Evolutionary conservation across 768 basidiomycete species (phyloP).

Genomic region (Saitozyma sp.): DNA sequence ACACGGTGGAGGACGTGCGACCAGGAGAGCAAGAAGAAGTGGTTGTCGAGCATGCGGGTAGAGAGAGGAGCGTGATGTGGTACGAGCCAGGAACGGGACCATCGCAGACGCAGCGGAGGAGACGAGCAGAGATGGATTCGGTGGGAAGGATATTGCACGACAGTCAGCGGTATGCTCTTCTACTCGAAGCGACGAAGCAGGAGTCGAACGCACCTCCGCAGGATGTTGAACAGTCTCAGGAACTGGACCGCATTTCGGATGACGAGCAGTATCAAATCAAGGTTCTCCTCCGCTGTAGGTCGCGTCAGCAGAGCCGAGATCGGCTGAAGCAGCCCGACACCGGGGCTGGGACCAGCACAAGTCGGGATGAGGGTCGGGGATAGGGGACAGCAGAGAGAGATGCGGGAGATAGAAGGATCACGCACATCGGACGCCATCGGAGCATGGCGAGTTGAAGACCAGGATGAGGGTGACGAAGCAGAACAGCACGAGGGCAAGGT

Average conservation of each 20-base stretch:
- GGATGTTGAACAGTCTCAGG: conserved; percentile 83
- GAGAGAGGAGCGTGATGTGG: background rate
- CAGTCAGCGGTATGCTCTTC: background rate
- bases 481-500: conserved; percentile 82
- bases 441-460: conserved; percentile 63
- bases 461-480: conserved; percentile 86
- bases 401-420: no score
- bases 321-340: background rate
- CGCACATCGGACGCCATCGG: conserved; percentile 46
- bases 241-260: conserved; percentile 86
- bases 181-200: no score
- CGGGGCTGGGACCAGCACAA: background rate
- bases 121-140: background rate
- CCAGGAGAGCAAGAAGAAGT: background rate
- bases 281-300: conserved; percentile 81
- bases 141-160: background rate
- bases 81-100: background rate
- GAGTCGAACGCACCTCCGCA: conserved; percentile 73
- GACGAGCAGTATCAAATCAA: conserved; percentile 88
- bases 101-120: background rate
- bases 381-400: background rate
- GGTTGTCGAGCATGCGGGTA: background rate
- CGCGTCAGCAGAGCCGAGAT: background rate
- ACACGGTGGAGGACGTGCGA: background rate
- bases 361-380: no score